These are phyloP conservation scores for Aspergillus persii DNA, from an alignment of 2,329 filamentous ascomycete species.

Conservation along the genomic window DNA sequence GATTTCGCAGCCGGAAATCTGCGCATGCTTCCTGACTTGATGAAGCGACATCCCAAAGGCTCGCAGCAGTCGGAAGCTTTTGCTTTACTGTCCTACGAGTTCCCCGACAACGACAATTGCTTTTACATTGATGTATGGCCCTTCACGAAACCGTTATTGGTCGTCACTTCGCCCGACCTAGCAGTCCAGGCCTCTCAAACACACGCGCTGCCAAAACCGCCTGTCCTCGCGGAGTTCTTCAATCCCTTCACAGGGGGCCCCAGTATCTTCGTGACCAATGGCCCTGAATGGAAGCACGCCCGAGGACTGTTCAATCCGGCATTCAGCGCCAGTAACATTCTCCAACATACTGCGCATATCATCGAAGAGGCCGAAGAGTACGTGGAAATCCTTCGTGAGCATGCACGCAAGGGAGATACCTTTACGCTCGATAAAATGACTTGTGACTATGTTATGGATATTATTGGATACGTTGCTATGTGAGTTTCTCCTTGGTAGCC, in stretches of 20 bases:
- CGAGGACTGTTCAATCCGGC: background rate
- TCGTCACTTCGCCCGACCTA: background rate
- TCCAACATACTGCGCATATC: background rate
- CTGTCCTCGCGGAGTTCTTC: background rate
- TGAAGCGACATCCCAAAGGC: background rate
- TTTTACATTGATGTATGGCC: slow-evolving; percentile 7
- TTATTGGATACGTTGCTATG: slow-evolving; percentile 5
- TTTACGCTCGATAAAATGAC: slow-evolving; percentile 3
- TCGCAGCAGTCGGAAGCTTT: background rate
- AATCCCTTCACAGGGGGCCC: background rate
- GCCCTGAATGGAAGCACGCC: slow-evolving; percentile 1
- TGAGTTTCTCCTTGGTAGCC: background rate
- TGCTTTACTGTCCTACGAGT: background rate
- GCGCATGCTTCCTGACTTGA: background rate
- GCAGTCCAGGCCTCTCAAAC: slow-evolving; percentile 1
- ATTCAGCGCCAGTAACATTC: background rate
- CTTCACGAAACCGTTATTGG: background rate
- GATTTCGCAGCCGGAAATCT: background rate
- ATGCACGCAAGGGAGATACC: background rate
- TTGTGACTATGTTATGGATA: slow-evolving; percentile 1
- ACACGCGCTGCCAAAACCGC: background rate
- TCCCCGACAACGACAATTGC: background rate
- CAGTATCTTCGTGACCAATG: slow-evolving; percentile 1
- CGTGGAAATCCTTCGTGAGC: background rate
- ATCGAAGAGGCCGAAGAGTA: slow-evolving; percentile 4